Base-by-base conservation (phyloP, 225 moss, liverwort and hornwort species). In the Climacium dendroides region DNA sequence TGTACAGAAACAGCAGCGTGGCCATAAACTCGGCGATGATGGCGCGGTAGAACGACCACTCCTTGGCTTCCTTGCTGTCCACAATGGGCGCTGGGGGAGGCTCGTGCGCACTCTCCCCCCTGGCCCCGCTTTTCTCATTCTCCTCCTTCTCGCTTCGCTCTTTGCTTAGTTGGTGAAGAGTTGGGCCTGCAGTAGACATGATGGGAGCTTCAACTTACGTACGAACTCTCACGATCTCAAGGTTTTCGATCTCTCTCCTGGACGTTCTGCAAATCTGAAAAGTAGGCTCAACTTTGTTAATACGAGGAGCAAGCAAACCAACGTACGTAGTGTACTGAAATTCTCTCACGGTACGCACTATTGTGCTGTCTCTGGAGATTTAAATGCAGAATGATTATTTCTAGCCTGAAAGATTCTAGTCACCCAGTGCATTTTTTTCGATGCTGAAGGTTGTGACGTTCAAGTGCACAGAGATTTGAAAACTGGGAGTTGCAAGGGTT, bases 21-120 rank as follows among this genome's bases (percentile, higher is more conserved):
- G 93, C 93, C 5, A 89, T 1, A 41, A 92, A 92, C 66, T 93
- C 93, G 10, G 93, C 90, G 7, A 92, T 81, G 35, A 88, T 82
- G 20, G 93, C 93, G 23, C 88, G 75, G 59, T 90, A 93, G 66
- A 93, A 92, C 6, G 85, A 83, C 89, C 86, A 93, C 24, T 80
- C 53, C 9, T 0, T 25, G 23, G 90, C 10, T 70, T 93, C 93
- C 63, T 65, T 48, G 25, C 3, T 4, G 81, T 89, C 84, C 78
- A 92, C 88, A 7, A 92, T 6, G 1, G 92, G 90, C 30, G 76
- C 89, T 9, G 88, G 62, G 35, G 48, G 28, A 61, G 85, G 52
- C 62, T 75, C 85, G 0, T 1, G 1, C 15, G 1, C 20, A 15
- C 9, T 22, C 4, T 9, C 78, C 61, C n/a, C n/a, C n/a, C n/a